phyloP scores from a whole-genome alignment of 2,329 filamentous ascomycete species.

The Thelonectria blattea region DNA sequence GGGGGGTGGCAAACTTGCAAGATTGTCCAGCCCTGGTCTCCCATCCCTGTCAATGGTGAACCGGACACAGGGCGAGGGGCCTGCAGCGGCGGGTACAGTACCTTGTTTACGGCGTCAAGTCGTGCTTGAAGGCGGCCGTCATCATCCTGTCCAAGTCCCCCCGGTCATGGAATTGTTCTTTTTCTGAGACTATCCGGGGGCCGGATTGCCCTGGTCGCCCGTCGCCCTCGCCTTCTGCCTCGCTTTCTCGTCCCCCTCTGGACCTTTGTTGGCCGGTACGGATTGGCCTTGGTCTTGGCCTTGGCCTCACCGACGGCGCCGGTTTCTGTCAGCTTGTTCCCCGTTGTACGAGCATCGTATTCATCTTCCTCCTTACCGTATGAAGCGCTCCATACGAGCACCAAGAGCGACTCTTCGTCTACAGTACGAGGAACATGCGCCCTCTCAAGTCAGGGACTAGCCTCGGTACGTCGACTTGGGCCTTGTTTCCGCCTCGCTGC shows the following conservation, averaged over 20 bases:
- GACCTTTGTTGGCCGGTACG: conserved; percentile 3
- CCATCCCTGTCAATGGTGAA: conserved; percentile 27
- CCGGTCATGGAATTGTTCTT: conserved; percentile 41
- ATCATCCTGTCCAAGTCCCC: conserved; percentile 17
- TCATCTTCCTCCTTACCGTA: conserved; percentile 11
- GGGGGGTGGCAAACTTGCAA: conserved; percentile 26
- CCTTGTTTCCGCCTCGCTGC: conserved; percentile 5
- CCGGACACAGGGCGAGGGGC: conserved; percentile 35
- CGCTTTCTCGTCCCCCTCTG: background rate
- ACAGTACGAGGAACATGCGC: background rate
- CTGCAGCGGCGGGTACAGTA: conserved; percentile 22
- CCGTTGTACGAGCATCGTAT: conserved; percentile 17
- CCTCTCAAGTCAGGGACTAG: conserved; percentile 5
- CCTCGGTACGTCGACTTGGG: conserved; percentile 7
- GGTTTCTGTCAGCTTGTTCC: conserved; percentile 20
- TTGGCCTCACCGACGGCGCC: conserved; percentile 15
- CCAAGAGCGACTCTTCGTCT: background rate
- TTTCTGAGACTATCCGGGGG: conserved; percentile 31
- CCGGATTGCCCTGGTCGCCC: conserved; percentile 21
- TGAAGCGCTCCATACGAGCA: conserved; percentile 9
- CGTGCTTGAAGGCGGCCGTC: conserved; percentile 9
- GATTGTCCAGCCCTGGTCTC: conserved; percentile 13
- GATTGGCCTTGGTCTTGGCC: conserved; percentile 9
- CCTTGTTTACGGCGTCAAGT: conserved; percentile 6
- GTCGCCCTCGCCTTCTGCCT: background rate